A percentile compares a stretch with the other conserved stretches of the same genome.
phyloP scores from a whole-genome alignment of 75 land plant genomes.

The Pseudotsuga menziesii region DNA sequence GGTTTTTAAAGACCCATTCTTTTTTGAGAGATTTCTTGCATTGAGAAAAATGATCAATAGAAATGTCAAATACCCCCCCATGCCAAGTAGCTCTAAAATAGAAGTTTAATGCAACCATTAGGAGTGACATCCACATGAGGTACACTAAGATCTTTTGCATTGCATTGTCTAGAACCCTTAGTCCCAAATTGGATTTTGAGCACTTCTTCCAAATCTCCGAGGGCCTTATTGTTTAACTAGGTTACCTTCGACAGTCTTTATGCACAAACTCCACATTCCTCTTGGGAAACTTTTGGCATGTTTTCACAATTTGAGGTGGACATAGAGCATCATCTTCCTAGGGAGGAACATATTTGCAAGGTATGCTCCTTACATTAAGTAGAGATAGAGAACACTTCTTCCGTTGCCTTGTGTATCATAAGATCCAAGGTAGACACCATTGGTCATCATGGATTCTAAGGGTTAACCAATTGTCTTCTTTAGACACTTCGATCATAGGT shows the following conservation, averaged over 20 bases:
- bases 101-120: not conserved
- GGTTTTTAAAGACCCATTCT: not conserved
- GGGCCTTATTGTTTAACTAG: not conserved
- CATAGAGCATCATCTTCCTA: not conserved
- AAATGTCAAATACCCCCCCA: not conserved
- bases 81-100: not conserved
- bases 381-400: not conserved
- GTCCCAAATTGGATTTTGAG: not conserved
- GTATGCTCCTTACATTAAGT: not conserved
- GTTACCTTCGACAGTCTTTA: not conserved
- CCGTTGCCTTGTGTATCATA: not conserved
- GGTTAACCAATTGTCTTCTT: not conserved
- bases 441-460: not conserved
- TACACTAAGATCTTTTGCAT: not conserved
- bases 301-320: not conserved
- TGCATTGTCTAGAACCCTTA: not conserved
- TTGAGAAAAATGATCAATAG: not conserved
- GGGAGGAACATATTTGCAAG: not conserved
- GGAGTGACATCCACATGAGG: not conserved
- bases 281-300: not conserved
- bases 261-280: not conserved
- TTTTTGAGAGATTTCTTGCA: not conserved
- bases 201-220: not conserved
- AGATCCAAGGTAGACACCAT: not conserved
- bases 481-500: not conserved